phyloP scores from a whole-genome alignment of 176 grass and related monocot species.

The Carex pumila region DNA sequence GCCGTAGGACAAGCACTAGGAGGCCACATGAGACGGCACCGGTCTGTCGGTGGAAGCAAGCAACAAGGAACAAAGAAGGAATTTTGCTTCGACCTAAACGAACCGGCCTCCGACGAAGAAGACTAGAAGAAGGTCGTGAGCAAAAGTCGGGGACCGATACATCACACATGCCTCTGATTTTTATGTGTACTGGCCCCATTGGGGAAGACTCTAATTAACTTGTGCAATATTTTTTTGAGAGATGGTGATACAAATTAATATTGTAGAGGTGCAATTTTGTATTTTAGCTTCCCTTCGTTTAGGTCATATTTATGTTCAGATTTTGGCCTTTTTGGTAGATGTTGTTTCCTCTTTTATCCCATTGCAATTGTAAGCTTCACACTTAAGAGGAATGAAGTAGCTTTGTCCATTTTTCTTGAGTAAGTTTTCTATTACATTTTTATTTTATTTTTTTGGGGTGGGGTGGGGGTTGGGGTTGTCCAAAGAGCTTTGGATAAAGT shows the following conservation, averaged over 20 bases:
- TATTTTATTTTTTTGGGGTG: neutral
- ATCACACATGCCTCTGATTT: neutral
- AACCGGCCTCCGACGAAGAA: neutral
- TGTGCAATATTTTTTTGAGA: neutral
- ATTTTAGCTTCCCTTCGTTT: neutral
- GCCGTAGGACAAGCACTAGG: constrained; percentile 23
- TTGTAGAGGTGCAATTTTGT: neutral
- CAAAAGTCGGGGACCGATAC: neutral
- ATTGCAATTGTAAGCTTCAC: neutral
- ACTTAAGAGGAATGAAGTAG: neutral
- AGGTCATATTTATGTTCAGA: neutral
- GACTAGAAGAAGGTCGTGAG: neutral
- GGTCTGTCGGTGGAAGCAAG: constrained; percentile 12
- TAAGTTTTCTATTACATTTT: neutral
- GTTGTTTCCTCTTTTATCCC: neutral
- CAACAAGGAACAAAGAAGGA: constrained; percentile 1
- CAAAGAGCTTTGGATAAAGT: neutral
- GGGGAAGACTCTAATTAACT: neutral
- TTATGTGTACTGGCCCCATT: constrained; percentile 7
- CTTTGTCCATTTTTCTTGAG: neutral
- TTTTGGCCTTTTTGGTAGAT: neutral
- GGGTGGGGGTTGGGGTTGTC: too few relatives aligned
- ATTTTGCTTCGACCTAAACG: constrained; percentile 12
- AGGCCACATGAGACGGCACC: constrained; percentile 28
- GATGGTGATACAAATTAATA: neutral